A percentile compares a stretch with the other conserved stretches of the same genome.
Evolutionary conservation across 2,329 filamentous ascomycete genomes (phyloP).

Genomic region (Sporothrix inflata): DNA sequence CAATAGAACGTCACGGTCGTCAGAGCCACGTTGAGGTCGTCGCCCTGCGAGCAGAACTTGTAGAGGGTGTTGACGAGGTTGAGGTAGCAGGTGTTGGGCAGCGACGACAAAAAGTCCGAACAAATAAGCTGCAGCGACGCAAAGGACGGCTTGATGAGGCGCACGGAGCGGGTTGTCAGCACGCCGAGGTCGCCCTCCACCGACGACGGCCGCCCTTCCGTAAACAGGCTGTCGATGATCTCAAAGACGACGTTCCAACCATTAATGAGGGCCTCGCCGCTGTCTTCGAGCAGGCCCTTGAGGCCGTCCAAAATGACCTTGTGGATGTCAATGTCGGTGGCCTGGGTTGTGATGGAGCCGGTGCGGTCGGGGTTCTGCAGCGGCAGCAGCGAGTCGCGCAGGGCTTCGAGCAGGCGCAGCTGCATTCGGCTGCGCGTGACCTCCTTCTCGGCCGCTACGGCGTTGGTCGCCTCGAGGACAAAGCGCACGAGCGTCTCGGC

Average conservation of each 20-base stretch:
- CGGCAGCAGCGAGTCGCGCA: constrained; percentile 63
- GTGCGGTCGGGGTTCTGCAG: constrained; percentile 59
- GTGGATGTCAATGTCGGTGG: constrained; percentile 78
- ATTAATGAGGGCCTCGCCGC: constrained; percentile 77
- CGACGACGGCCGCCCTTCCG: constrained; percentile 40
- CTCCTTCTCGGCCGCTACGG: constrained; percentile 57
- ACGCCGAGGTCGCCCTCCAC: constrained; percentile 40
- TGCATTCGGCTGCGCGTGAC: constrained; percentile 65
- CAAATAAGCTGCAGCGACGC: constrained; percentile 88
- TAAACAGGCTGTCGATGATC: constrained; percentile 81
- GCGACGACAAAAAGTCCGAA: constrained; percentile 84
- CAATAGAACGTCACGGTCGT: constrained; percentile 97
- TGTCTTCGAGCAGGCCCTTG: constrained; percentile 82
- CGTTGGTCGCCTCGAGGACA: constrained; percentile 59
- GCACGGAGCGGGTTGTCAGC: constrained; percentile 64
- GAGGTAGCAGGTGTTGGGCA: constrained; percentile 71
- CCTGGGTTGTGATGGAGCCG: constrained; percentile 59
- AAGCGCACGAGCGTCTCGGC: constrained; percentile 66
- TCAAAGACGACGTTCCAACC: constrained; percentile 88
- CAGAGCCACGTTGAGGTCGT: constrained; percentile 92
- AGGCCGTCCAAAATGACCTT: constrained; percentile 77
- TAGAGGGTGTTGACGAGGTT: constrained; percentile 85
- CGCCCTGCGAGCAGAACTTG: constrained; percentile 84
- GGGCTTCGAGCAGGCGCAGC: constrained; percentile 68
- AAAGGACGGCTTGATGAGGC: constrained; percentile 84